Evolutionary conservation across 192 early-diverging fungal species (phyloP).

Genomic region (Rhizophagus prolifer): DNA sequence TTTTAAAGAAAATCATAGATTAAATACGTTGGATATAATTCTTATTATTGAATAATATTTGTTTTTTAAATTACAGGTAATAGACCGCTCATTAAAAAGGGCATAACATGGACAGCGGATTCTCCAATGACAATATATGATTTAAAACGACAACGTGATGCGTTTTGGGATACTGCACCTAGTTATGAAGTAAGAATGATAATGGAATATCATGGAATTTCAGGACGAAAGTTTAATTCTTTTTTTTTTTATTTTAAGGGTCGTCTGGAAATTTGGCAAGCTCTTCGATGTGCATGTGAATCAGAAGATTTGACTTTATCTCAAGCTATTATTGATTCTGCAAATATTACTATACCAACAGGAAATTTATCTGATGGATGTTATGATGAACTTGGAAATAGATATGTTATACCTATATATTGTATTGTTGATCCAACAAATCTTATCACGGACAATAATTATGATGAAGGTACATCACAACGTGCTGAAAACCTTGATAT

Average conservation of each 20-base stretch:
- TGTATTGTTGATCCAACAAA: slow-evolving; percentile 64
- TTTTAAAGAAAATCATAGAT: too few species aligned
- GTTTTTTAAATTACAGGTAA: slow-evolving; percentile 11
- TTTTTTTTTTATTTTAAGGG: slow-evolving; percentile 41
- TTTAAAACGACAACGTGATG: slow-evolving; percentile 54
- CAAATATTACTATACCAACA: slow-evolving; percentile 67
- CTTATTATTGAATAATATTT: background rate
- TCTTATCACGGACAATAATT: slow-evolving; percentile 32
- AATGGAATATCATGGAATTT: background rate
- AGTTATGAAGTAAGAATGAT: slow-evolving; percentile 57
- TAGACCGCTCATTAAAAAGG: slow-evolving; percentile 37
- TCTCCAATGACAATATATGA: slow-evolving; percentile 38
- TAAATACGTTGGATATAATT: too few species aligned
- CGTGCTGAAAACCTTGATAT: background rate
- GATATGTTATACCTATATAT: slow-evolving; percentile 66
- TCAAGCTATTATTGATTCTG: slow-evolving; percentile 65
- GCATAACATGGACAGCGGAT: slow-evolving; percentile 43
- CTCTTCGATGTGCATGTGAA: slow-evolving; percentile 60
- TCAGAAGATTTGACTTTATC: slow-evolving; percentile 51
- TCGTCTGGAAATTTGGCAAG: slow-evolving; percentile 75
- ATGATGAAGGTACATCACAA: slow-evolving; percentile 20
- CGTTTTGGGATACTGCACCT: slow-evolving; percentile 77
- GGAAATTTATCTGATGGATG: slow-evolving; percentile 72
- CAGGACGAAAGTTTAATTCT: background rate
- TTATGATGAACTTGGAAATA: slow-evolving; percentile 75